A percentile compares a stretch with the other conserved stretches of the same genome.
Conservation (phyloP, 176 grass and related monocot genomes). For the Oryza meridionalis region DNA sequence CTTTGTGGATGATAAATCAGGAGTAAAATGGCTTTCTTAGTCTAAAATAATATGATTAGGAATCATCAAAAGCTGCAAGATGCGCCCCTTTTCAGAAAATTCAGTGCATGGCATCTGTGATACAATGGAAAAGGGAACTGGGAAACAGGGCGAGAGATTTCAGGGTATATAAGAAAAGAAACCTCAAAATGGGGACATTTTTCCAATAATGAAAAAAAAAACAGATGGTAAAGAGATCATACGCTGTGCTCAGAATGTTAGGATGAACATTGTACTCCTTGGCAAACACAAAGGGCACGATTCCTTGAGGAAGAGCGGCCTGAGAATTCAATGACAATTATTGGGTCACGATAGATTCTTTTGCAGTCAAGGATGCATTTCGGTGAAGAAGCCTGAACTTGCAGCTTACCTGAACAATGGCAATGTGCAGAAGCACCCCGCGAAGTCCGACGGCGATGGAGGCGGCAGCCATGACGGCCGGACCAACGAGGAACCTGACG, state of each 20-base stretch:
- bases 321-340: conserved; percentile 8
- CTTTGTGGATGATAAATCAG: background rate
- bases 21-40: background rate
- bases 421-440: conserved; percentile 77
- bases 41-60: conserved; percentile 18
- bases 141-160: background rate
- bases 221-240: conserved; percentile 20
- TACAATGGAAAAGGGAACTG: background rate
- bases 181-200: background rate
- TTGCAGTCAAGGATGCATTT: background rate
- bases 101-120: background rate
- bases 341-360: background rate
- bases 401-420: conserved; percentile 71
- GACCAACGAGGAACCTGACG: conserved; percentile 74
- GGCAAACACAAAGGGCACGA: conserved; percentile 89
- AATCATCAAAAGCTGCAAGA: conserved; percentile 21
- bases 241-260: conserved; percentile 83
- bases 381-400: background rate
- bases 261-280: conserved; percentile 94
- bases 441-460: conserved; percentile 65
- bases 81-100: background rate
- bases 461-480: conserved; percentile 67
- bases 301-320: conserved; percentile 88
- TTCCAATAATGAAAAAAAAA: background rate
- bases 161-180: background rate